Evolutionary conservation across 2,329 filamentous ascomycete genomes (phyloP).

Genomic region (Biscogniauxia marginata): DNA sequence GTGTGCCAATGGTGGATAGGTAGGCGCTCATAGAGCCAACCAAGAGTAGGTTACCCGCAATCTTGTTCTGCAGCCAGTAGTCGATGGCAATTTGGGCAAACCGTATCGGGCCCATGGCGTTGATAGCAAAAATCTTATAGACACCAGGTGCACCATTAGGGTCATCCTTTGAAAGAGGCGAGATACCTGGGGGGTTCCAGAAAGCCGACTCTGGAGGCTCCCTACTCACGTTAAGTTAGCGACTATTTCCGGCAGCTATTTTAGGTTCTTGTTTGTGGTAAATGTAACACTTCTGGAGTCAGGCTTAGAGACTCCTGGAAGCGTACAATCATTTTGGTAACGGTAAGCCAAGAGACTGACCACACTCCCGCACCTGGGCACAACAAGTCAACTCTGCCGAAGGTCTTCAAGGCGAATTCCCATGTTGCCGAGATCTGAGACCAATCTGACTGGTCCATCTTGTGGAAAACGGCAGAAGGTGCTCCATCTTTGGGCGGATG

Average conservation of each 20-base stretch:
- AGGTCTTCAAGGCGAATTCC: slow-evolving; percentile 17
- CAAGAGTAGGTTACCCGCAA: slow-evolving; percentile 27
- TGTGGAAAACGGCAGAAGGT: slow-evolving; percentile 10
- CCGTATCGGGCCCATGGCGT: slow-evolving; percentile 22
- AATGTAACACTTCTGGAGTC: too few species aligned
- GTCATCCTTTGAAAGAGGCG: slow-evolving; percentile 15
- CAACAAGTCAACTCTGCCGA: slow-evolving; percentile 19
- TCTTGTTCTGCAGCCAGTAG: slow-evolving; percentile 29
- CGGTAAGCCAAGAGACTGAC: slow-evolving; percentile 5
- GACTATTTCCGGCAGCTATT: too few species aligned
- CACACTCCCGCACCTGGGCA: not conserved
- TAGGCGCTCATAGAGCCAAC: slow-evolving; percentile 31
- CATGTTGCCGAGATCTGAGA: slow-evolving; percentile 27
- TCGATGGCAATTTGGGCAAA: slow-evolving; percentile 27
- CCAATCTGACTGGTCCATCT: slow-evolving; percentile 22
- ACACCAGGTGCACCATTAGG: slow-evolving; percentile 13
- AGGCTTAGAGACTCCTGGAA: too few species aligned
- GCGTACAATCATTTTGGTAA: too few species aligned
- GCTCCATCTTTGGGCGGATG: slow-evolving; percentile 2
- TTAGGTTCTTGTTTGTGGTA: slow-evolving; percentile 9
- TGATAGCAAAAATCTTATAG: slow-evolving; percentile 23
- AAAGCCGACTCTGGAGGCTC: slow-evolving; percentile 24
- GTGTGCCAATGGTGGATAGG: slow-evolving; percentile 29
- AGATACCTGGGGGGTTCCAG: slow-evolving; percentile 23
- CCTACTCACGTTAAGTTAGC: not conserved